Percentiles rank a stretch among this genome's conserved stretches.
Conservation (phyloP, 306 rosid species). For the Alnus rubra region DNA sequence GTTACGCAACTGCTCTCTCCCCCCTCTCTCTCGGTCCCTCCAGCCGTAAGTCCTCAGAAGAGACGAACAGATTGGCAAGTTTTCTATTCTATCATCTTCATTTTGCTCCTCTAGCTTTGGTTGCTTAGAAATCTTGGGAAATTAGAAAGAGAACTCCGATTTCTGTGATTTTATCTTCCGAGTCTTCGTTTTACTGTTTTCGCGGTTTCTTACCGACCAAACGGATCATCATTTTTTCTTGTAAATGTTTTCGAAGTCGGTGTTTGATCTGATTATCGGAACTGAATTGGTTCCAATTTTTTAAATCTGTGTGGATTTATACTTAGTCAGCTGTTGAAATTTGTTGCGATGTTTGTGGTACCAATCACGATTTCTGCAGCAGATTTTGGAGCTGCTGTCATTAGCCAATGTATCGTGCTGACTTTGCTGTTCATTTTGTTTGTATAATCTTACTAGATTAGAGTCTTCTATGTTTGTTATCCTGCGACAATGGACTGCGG, state of each 20-base stretch:
- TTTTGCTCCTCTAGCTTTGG: neutral
- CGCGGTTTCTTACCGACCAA: neutral
- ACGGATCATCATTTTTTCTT: neutral
- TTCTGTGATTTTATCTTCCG: neutral
- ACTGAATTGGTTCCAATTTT: neutral
- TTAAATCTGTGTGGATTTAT: neutral
- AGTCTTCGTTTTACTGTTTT: neutral
- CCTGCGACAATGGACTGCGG: neutral
- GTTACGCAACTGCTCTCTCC: too few relatives aligned
- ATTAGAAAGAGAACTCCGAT: neutral
- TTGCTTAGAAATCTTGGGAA: neutral
- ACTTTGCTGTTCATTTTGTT: neutral
- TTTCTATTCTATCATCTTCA: neutral
- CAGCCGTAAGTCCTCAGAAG: too few relatives aligned
- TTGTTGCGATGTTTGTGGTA: neutral
- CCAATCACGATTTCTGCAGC: neutral
- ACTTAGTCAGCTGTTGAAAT: neutral
- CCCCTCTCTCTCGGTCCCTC: too few relatives aligned
- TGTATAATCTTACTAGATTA: neutral
- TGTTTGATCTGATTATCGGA: constrained; percentile 2
- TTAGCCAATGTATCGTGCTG: neutral
- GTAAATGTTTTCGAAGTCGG: neutral
- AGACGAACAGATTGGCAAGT: constrained; percentile 26
- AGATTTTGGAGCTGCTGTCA: neutral
- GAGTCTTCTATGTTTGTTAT: neutral